Conservation (phyloP, 768 basidiomycete species). For the Suillus decipiens region DNA sequence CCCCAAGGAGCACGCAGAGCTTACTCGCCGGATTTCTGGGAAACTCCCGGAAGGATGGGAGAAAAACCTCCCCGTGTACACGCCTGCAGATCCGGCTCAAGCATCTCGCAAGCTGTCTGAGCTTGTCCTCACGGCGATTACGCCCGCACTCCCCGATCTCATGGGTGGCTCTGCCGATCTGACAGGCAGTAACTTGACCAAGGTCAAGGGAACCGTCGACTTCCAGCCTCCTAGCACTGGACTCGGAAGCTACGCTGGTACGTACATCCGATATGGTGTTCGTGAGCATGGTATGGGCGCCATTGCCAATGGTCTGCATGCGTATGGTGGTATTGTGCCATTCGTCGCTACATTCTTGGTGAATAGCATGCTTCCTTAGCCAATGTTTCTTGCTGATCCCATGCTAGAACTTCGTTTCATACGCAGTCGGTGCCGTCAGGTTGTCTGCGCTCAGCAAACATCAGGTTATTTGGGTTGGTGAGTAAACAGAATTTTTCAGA, state of each 20-base stretch:
- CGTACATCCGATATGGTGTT: constrained; percentile 95
- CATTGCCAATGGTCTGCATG: constrained; percentile 86
- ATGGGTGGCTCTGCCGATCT: constrained; percentile 89
- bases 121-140: constrained; percentile 77
- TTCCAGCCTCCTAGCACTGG: constrained; percentile 90
- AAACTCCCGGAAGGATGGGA: constrained; percentile 88
- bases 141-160: constrained; percentile 78
- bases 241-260: constrained; percentile 81
- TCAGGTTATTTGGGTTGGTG: constrained; percentile 92
- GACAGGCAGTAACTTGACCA: constrained; percentile 91
- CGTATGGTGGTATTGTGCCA: constrained; percentile 90
- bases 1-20: constrained; percentile 83
- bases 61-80: constrained; percentile 82
- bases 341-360: constrained; percentile 93
- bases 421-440: constrained; percentile 90
- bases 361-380: constrained; percentile 22
- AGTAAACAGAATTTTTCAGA: constrained; percentile 31
- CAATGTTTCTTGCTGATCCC: constrained; percentile 14
- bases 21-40: constrained; percentile 81
- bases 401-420: constrained; percentile 85
- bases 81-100: constrained; percentile 76
- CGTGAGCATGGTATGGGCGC: constrained; percentile 98
- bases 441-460: constrained; percentile 87
- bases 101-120: constrained; percentile 94
- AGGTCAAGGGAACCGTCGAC: constrained; percentile 81